phyloP scores from a whole-genome alignment of 2,329 filamentous ascomycete genomes.

The Aspergillus spinulosporus region DNA sequence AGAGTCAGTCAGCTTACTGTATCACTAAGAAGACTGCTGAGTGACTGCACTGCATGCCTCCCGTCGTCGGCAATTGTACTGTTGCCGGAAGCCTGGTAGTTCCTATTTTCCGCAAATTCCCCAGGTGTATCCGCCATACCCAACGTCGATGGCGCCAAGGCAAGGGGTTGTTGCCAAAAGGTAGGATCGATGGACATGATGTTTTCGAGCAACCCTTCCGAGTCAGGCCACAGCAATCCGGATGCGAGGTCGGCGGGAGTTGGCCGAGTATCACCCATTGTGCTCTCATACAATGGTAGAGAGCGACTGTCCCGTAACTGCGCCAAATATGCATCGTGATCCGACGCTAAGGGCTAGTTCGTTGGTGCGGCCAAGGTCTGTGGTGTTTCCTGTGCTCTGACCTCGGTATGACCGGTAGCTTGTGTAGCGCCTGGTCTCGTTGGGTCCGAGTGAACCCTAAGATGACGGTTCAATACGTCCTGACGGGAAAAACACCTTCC shows the following conservation, averaged over 20 bases:
- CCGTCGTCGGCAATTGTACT: slow-evolving; percentile 11
- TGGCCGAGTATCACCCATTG: background rate
- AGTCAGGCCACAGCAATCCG: slow-evolving; percentile 7
- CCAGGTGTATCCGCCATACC: background rate
- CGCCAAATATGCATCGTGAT: background rate
- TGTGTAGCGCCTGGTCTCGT: background rate
- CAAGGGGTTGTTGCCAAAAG: slow-evolving; percentile 7
- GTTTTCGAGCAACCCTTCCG: slow-evolving; percentile 8
- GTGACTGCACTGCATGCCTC: slow-evolving; percentile 5
- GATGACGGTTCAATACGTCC: slow-evolving; percentile 11
- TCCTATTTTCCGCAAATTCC: background rate
- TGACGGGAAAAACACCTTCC: slow-evolving; percentile 7
- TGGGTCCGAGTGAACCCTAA: background rate
- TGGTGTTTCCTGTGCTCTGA: background rate
- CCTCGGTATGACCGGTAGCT: background rate
- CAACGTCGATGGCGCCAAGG: background rate
- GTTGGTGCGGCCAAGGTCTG: background rate
- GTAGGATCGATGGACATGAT: slow-evolving; percentile 10
- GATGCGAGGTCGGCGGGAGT: background rate
- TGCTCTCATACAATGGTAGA: background rate
- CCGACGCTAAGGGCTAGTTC: background rate
- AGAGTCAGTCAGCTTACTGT: background rate
- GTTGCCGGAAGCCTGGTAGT: background rate
- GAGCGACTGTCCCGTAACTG: background rate
- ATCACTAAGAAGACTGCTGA: slow-evolving; percentile 8